Evolutionary conservation across 2,329 filamentous ascomycete species (phyloP), one percentile per base, ranked within the genome.

Genomic region (Clonostachys rosea): DNA sequence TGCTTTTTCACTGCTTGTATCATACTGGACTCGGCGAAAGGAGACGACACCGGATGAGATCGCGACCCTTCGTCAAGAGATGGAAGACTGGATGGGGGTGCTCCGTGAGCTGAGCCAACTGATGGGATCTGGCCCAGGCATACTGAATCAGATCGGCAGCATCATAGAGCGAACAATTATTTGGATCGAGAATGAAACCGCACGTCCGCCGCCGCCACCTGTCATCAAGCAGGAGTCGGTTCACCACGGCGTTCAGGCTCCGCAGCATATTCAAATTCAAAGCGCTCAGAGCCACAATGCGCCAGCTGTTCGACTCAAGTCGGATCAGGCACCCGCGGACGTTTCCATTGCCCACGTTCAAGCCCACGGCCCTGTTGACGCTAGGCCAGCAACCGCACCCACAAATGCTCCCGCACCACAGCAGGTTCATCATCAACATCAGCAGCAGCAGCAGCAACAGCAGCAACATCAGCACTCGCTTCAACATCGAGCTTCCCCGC

Each of bases 1-100:
- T 24, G 83, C 89, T 48, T 88, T 90, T 55, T 87, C 86, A 0
- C 83, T 79, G 13, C 68, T 92, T 1, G 88, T 87, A 42, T 79
- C 81, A 2, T 77, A 84, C 47, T 88, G 82, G 71, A 79, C 89
- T 59, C 78, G 84, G 43, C 75, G 84, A 33, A 78, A 80, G 43
- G 72, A 78, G 10, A 78, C 81, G 11, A 81, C 78, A 0, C 65
- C 72, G 1, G 71, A 72, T 2, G 81, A 88, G 48, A 67, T 91
- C 46, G 69, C 74, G 14, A 65, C 65, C n/a, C 67, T 92, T 44
- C 77, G 76, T 51, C 65, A 71, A 9, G 85, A 91, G 46, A 90
- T 90, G 84, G 74, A 78, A 34, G 65, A 73, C 18, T 91, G 87
- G 83, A 68, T 89, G 43, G 72, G 74, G 34, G 78, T 91, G 40